Percentiles rank a stretch among this genome's conserved stretches.
Conservation (phyloP, 2,329 filamentous ascomycete species). For the Periglandula ipomoeae region DNA sequence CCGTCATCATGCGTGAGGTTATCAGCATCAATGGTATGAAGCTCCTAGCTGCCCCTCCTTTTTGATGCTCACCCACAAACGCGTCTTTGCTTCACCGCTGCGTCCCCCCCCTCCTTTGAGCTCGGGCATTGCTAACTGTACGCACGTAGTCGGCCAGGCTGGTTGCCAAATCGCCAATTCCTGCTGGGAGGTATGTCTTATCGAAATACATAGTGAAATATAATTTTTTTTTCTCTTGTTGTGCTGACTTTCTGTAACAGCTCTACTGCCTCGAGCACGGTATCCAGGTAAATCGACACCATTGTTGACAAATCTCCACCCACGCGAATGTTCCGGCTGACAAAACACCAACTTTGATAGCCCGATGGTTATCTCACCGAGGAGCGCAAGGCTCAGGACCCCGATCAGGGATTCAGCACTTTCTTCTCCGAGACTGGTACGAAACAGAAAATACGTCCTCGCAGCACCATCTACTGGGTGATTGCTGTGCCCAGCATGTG, state of each 20-base stretch:
- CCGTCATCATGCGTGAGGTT: slow-evolving; percentile 89
- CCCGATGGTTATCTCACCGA: slow-evolving; percentile 98
- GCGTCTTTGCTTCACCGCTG: slow-evolving; percentile 10
- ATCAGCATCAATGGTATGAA: slow-evolving; percentile 94
- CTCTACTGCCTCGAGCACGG: slow-evolving; percentile 99
- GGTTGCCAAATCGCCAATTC: slow-evolving; percentile 99
- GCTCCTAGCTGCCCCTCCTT: slow-evolving; percentile 18
- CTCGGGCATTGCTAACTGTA: slow-evolving; percentile 39
- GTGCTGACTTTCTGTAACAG: slow-evolving; percentile 41
- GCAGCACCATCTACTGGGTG: too few relatives aligned
- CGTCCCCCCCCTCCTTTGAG: background rate
- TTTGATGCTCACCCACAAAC: slow-evolving; percentile 17
- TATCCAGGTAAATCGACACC: slow-evolving; percentile 67
- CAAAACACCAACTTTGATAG: slow-evolving; percentile 36
- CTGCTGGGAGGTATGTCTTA: slow-evolving; percentile 91
- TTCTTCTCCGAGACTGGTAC: slow-evolving; percentile 99
- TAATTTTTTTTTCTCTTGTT: background rate
- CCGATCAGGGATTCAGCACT: slow-evolving; percentile 97
- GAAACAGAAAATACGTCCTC: slow-evolving; percentile 7
- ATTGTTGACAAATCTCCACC: slow-evolving; percentile 7
- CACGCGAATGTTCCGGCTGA: slow-evolving; percentile 5
- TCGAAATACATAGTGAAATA: too few relatives aligned
- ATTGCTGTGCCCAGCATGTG: background rate
- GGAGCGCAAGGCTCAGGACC: slow-evolving; percentile 87
- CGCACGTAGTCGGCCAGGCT: slow-evolving; percentile 84